Conservation (phyloP, 2,329 filamentous ascomycete species). For the Fusarium armeniacum region DNA sequence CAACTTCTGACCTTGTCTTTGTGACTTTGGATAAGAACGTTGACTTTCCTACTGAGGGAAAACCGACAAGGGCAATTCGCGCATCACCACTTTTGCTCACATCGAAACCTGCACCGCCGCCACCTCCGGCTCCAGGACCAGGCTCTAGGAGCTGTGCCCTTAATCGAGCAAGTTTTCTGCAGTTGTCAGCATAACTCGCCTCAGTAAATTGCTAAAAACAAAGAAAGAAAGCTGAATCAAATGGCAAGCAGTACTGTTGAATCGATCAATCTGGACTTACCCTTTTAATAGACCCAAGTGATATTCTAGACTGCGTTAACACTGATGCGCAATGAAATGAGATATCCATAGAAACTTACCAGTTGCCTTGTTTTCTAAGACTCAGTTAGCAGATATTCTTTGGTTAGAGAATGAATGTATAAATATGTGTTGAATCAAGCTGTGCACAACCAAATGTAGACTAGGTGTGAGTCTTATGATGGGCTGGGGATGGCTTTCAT, state of each 20-base stretch:
- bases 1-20: slow-evolving; percentile 96
- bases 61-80: slow-evolving; percentile 96
- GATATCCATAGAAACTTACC: slow-evolving; percentile 69
- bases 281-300: slow-evolving; percentile 98
- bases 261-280: slow-evolving; percentile 63
- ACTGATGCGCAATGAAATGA: neutral
- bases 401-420: neutral
- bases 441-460: neutral
- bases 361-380: slow-evolving; percentile 95
- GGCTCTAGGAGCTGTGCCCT: slow-evolving; percentile 96
- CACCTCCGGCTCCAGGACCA: slow-evolving; percentile 80
- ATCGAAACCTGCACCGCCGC: slow-evolving; percentile 87
- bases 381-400: slow-evolving; percentile 17
- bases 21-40: slow-evolving; percentile 99
- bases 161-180: slow-evolving; percentile 93
- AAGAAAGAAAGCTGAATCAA: neutral
- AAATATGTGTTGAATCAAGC: neutral
- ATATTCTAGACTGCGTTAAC: slow-evolving; percentile 76
- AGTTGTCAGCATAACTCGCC: slow-evolving; percentile 11
- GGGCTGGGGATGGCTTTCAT: neutral
- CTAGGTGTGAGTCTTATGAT: neutral
- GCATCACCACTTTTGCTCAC: slow-evolving; percentile 98
- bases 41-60: slow-evolving; percentile 98
- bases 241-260: neutral
- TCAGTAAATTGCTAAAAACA: neutral